Conservation (phyloP, 139 green algal species). For the Chlamydomonas applanata region DNA sequence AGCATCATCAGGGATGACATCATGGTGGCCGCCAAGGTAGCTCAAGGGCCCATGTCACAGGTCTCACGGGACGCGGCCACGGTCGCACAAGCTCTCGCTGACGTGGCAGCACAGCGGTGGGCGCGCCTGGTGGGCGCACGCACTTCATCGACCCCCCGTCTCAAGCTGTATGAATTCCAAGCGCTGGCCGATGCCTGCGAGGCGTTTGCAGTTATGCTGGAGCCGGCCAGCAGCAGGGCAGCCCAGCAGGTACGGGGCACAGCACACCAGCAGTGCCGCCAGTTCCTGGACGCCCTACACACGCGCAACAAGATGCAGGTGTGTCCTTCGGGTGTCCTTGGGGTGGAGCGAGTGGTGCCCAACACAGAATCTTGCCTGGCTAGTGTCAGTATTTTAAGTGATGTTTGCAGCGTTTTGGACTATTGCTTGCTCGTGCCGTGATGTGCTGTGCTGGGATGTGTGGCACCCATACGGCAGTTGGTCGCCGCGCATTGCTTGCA, state of each 20-base stretch:
- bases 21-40: slow-evolving; percentile 15
- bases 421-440: no score
- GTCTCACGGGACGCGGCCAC: slow-evolving; percentile 4
- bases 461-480: not conserved
- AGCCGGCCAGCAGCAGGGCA: slow-evolving; percentile 34
- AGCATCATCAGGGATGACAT: slow-evolving; percentile 21
- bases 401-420: no score
- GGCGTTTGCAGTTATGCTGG: slow-evolving; percentile 42
- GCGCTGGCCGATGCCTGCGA: slow-evolving; percentile 27
- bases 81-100: slow-evolving; percentile 36
- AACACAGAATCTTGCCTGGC: no score
- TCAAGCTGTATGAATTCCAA: slow-evolving; percentile 67
- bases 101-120: slow-evolving; percentile 68
- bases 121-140: slow-evolving; percentile 67
- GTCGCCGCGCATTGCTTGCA: not conserved
- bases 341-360: no score
- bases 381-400: no score
- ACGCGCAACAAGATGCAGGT: slow-evolving; percentile 11
- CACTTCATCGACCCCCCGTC: slow-evolving; percentile 20
- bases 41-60: not conserved
- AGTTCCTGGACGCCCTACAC: slow-evolving; percentile 65
- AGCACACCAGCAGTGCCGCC: slow-evolving; percentile 70
- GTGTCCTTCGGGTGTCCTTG: not conserved
- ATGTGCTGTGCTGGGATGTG: no score
- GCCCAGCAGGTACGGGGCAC: slow-evolving; percentile 39